phyloP scores from a whole-genome alignment of 768 basidiomycete species.

The Coprinopsis cinerea region DNA sequence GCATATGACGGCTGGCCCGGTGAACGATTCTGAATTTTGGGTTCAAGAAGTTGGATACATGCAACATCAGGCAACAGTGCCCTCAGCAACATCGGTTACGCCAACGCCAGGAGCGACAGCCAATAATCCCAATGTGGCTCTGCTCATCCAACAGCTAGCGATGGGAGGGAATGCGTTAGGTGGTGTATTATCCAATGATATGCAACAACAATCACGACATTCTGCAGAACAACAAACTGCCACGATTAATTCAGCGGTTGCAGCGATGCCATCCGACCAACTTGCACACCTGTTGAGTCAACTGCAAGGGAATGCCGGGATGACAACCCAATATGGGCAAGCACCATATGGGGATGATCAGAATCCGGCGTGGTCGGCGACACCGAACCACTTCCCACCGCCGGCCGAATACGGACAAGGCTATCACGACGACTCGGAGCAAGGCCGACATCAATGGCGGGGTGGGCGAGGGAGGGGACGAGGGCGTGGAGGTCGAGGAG shows the following conservation, averaged over 20 bases:
- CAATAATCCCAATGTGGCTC: neutral
- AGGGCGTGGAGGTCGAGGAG: conserved; percentile 43
- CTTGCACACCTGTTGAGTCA: conserved; percentile 3
- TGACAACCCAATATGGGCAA: conserved; percentile 20
- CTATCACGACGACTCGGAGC: conserved; percentile 40
- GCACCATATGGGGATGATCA: conserved; percentile 25
- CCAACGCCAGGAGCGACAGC: neutral
- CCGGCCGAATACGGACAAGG: conserved; percentile 49
- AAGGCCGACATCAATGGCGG: conserved; percentile 41
- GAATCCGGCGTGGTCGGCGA: conserved; percentile 29
- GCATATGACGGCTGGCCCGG: conserved; percentile 67
- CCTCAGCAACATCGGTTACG: too few species aligned
- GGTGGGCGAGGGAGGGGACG: conserved; percentile 52
- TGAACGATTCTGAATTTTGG: conserved; percentile 61
- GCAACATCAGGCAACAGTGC: neutral
- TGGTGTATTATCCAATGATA: conserved; percentile 6
- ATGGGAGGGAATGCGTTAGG: conserved; percentile 14
- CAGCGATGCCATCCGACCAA: conserved; percentile 7
- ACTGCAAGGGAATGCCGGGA: neutral
- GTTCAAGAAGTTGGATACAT: conserved; percentile 29
- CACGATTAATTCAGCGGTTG: conserved; percentile 11
- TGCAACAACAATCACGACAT: conserved; percentile 5
- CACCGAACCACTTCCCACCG: conserved; percentile 31
- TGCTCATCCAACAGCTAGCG: conserved; percentile 25
- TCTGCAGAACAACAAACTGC: conserved; percentile 28